Percentiles rank a stretch among this genome's conserved stretches.
These are phyloP conservation scores for Antitrichia curtipendula DNA, from an alignment of 225 moss, liverwort and hornwort genomes.

Conservation along the genomic window DNA sequence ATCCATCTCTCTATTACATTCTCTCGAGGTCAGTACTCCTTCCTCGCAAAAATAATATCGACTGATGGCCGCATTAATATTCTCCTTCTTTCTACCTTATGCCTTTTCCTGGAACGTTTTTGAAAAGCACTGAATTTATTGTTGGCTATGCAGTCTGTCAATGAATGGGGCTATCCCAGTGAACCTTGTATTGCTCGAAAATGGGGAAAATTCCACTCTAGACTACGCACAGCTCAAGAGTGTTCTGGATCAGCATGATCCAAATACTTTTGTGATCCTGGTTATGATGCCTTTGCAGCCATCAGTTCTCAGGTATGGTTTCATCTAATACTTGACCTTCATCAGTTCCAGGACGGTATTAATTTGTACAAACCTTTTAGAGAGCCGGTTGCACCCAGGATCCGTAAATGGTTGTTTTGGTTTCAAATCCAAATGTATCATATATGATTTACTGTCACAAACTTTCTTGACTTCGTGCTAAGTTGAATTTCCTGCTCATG, in stretches of 20 bases:
- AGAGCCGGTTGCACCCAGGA: neutral
- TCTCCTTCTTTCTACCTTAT: neutral
- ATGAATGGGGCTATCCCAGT: slow-evolving; percentile 29
- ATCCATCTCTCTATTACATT: too few species aligned
- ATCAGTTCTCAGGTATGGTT: slow-evolving; percentile 32
- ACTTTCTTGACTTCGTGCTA: neutral
- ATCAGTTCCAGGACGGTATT: neutral
- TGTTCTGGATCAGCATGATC: slow-evolving; percentile 44
- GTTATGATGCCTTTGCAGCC: slow-evolving; percentile 54
- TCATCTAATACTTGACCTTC: neutral
- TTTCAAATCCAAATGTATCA: neutral
- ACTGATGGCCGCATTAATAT: neutral
- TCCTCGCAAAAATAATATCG: neutral
- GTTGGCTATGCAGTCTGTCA: slow-evolving; percentile 40
- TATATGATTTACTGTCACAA: neutral
- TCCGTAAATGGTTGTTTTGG: neutral
- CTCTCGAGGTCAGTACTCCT: neutral
- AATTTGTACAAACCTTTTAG: neutral
- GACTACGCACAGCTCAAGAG: slow-evolving; percentile 50
- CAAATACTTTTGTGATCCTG: slow-evolving; percentile 57
- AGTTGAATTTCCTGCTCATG: neutral
- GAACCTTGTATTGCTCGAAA: slow-evolving; percentile 40
- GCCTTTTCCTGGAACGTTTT: neutral
- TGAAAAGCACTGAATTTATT: neutral
- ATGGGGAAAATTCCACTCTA: slow-evolving; percentile 49